Evolutionary conservation across 139 green algal species (phyloP).

Genomic region (Picochlorum sp.): DNA sequence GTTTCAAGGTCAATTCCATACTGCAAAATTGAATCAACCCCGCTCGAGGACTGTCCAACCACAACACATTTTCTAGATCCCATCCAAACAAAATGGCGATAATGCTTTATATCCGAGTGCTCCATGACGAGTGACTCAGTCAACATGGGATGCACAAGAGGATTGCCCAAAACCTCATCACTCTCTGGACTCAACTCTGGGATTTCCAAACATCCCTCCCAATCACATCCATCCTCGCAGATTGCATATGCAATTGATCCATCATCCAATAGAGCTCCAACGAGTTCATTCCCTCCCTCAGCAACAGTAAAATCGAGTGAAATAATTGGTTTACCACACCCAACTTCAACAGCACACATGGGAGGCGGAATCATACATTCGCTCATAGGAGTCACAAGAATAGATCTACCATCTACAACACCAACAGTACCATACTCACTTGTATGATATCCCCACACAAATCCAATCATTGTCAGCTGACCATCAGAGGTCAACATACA

Average conservation of each 20-base stretch:
- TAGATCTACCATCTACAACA: constrained; percentile 69
- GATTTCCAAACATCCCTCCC: constrained; percentile 38
- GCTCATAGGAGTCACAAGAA: constrained; percentile 75
- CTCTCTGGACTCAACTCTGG: constrained; percentile 28
- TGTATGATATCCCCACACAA: constrained; percentile 26
- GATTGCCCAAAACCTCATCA: constrained; percentile 4
- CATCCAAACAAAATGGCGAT: no score
- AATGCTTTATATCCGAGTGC: not conserved
- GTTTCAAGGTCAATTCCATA: no score
- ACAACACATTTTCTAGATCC: no score
- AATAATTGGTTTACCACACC: constrained; percentile 29
- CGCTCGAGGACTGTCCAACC: no score
- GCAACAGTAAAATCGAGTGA: constrained; percentile 23
- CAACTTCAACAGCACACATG: constrained; percentile 49
- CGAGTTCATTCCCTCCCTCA: not conserved
- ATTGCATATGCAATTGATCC: constrained; percentile 42
- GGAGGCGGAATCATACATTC: constrained; percentile 72
- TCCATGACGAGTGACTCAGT: not conserved
- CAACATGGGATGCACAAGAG: not conserved
- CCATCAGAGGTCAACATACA: constrained; percentile 15
- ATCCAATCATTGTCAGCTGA: constrained; percentile 5
- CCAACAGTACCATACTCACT: constrained; percentile 59
- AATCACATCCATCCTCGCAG: constrained; percentile 53
- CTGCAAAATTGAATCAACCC: no score
- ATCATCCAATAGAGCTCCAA: constrained; percentile 38